Conservation (phyloP, 2,329 filamentous ascomycete genomes). For the Davidsoniella virescens region DNA sequence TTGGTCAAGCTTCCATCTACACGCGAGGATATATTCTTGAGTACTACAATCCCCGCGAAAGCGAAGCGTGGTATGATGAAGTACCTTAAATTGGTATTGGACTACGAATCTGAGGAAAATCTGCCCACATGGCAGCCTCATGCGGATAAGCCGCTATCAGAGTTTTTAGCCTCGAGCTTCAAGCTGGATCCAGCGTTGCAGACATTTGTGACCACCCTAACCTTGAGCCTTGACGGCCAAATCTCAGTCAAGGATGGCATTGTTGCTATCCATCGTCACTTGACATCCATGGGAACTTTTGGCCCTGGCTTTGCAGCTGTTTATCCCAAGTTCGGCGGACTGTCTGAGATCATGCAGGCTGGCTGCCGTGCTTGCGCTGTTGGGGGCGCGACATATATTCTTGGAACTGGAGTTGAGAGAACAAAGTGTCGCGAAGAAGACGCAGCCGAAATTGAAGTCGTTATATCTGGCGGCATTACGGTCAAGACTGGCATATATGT, state of each 20-base stretch:
- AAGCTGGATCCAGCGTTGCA: conserved; percentile 53
- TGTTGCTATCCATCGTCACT: conserved; percentile 57
- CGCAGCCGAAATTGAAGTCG: conserved; percentile 14
- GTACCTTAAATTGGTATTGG: conserved; percentile 73
- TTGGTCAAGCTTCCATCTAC: conserved; percentile 69
- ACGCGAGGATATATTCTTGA: conserved; percentile 79
- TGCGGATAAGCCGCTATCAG: conserved; percentile 36
- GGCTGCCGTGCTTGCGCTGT: conserved; percentile 82
- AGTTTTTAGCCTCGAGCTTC: conserved; percentile 46
- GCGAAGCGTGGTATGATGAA: conserved; percentile 84
- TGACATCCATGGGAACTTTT: conserved; percentile 74
- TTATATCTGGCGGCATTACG: conserved; percentile 20
- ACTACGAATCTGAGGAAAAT: conserved; percentile 45
- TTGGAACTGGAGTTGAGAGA: conserved; percentile 49
- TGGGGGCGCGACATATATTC: conserved; percentile 77
- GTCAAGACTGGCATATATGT: conserved; percentile 41
- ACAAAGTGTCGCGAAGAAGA: conserved; percentile 13
- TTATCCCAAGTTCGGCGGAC: conserved; percentile 82
- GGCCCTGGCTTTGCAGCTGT: conserved; percentile 81
- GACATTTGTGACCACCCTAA: conserved; percentile 47
- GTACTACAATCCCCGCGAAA: conserved; percentile 56
- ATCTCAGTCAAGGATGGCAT: conserved; percentile 51
- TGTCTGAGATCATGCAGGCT: conserved; percentile 79
- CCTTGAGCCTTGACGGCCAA: conserved; percentile 51
- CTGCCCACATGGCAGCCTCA: conserved; percentile 41